A percentile compares a stretch with the other conserved stretches of the same genome.
Evolutionary conservation across 75 land plant species (phyloP).

Genomic region (Picea glauca): DNA sequence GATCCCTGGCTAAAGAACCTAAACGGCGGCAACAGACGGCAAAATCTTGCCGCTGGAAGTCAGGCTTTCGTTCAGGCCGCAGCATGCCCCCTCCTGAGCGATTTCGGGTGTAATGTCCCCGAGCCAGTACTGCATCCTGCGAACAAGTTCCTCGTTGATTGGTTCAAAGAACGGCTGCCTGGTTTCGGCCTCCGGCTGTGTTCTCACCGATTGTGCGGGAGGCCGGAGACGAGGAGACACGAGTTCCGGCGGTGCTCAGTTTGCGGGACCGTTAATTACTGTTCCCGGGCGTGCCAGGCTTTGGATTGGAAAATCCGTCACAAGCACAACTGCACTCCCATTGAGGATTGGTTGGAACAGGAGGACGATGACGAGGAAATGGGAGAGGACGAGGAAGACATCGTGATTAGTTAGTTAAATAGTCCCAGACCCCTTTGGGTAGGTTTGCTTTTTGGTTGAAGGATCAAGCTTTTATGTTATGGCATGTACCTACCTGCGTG

Average conservation of each 20-base stretch:
- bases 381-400: slow-evolving; percentile 16
- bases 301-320: slow-evolving; percentile 81
- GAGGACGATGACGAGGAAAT: slow-evolving; percentile 19
- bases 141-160: slow-evolving; percentile 65
- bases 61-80: slow-evolving; percentile 3
- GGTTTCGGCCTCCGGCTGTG: slow-evolving; percentile 48
- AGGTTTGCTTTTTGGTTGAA: too few relatives aligned
- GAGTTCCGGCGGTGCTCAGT: slow-evolving; percentile 91
- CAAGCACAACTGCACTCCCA: slow-evolving; percentile 66
- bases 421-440: too few relatives aligned
- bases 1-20: slow-evolving; percentile 5
- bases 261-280: slow-evolving; percentile 85
- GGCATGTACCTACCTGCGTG: too few relatives aligned
- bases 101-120: slow-evolving; percentile 81
- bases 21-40: slow-evolving; percentile 1
- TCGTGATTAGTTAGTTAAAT: too few relatives aligned
- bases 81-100: slow-evolving; percentile 66
- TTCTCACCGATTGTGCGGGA: slow-evolving; percentile 73
- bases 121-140: slow-evolving; percentile 73
- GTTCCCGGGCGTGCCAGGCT: slow-evolving; percentile 93
- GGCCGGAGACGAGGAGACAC: slow-evolving; percentile 78
- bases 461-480: too few relatives aligned
- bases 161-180: slow-evolving; percentile 46
- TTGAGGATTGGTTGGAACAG: slow-evolving; percentile 61
- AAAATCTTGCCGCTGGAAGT: not conserved